Evolutionary conservation across 495 filamentous ascomycete species (phyloP).

Genomic region (Hypoxylon rickii): DNA sequence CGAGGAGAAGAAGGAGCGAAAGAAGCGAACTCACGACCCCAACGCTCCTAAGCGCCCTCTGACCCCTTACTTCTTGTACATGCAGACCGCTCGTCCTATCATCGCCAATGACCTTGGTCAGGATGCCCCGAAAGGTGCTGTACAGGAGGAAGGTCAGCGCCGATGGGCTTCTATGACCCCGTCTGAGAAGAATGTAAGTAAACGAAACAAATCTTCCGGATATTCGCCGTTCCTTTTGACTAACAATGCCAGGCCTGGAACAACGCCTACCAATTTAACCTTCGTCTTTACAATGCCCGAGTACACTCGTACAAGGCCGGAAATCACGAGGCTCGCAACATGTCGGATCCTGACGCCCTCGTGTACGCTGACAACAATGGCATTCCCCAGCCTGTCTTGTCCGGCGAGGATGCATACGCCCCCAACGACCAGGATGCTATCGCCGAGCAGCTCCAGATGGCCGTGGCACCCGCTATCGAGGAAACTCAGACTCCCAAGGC

Average conservation of each 20-base stretch:
- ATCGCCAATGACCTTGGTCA: constrained; percentile 77
- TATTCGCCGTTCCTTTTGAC: constrained; percentile 2
- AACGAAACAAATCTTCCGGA: background rate
- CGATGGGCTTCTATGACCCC: constrained; percentile 79
- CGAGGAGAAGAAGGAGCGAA: constrained; percentile 77
- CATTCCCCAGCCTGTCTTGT: constrained; percentile 49
- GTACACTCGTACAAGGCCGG: constrained; percentile 74
- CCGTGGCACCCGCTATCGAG: constrained; percentile 39
- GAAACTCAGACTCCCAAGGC: constrained; percentile 58
- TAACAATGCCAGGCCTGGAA: constrained; percentile 64
- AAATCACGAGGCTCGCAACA: constrained; percentile 65
- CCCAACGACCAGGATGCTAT: constrained; percentile 62
- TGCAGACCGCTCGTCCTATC: constrained; percentile 76
- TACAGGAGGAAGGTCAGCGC: constrained; percentile 78
- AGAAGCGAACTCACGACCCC: constrained; percentile 86
- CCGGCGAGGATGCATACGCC: constrained; percentile 55
- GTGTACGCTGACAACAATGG: constrained; percentile 59
- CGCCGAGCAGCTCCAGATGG: constrained; percentile 59
- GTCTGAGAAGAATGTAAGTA: constrained; percentile 72
- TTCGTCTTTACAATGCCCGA: constrained; percentile 71
- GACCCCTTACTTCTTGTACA: constrained; percentile 93
- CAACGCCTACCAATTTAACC: constrained; percentile 73
- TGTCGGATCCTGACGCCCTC: constrained; percentile 62
- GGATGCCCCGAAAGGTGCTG: constrained; percentile 72
- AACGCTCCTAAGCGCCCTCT: constrained; percentile 92